These are phyloP conservation scores for Starmerella powellii DNA, from an alignment of 805 yeast species.

Conservation along the genomic window DNA sequence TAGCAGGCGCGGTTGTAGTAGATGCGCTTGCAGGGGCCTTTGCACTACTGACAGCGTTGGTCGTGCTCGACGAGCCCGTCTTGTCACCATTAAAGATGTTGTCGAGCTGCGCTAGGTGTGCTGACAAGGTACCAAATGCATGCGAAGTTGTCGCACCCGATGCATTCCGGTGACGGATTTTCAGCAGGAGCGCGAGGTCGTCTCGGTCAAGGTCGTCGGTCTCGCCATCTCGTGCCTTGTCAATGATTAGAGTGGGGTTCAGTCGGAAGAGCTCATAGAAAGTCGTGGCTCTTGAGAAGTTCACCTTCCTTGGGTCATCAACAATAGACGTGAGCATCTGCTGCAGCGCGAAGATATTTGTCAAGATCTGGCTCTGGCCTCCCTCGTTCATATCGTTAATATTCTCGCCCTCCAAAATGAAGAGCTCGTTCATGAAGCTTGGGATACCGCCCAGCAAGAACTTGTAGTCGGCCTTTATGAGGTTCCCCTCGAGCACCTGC, in stretches of 20 bases:
- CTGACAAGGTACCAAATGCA: slow-evolving; percentile 13
- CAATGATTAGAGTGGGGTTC: slow-evolving; percentile 22
- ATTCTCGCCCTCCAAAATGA: slow-evolving; percentile 42
- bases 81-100: slow-evolving; percentile 7
- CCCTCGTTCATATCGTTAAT: slow-evolving; percentile 41
- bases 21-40: too few species aligned
- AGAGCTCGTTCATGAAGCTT: slow-evolving; percentile 38
- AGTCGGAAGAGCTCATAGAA: slow-evolving; percentile 37
- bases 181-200: slow-evolving; percentile 18
- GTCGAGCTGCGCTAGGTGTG: slow-evolving; percentile 14
- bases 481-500: slow-evolving; percentile 31
- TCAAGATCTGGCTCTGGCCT: slow-evolving; percentile 48
- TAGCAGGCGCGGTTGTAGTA: not conserved
- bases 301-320: slow-evolving; percentile 40
- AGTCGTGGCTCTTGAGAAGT: slow-evolving; percentile 40
- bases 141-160: slow-evolving; percentile 3
- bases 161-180: slow-evolving; percentile 20
- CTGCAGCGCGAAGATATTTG: slow-evolving; percentile 54
- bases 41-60: too few species aligned
- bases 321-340: slow-evolving; percentile 55
- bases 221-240: slow-evolving; percentile 19
- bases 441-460: slow-evolving; percentile 40
- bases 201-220: slow-evolving; percentile 14
- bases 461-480: slow-evolving; percentile 26
- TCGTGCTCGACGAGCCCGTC: too few species aligned